Evolutionary conservation across 2,329 filamentous ascomycete species (phyloP).

Genomic region (Emmonsiellopsis sp.): DNA sequence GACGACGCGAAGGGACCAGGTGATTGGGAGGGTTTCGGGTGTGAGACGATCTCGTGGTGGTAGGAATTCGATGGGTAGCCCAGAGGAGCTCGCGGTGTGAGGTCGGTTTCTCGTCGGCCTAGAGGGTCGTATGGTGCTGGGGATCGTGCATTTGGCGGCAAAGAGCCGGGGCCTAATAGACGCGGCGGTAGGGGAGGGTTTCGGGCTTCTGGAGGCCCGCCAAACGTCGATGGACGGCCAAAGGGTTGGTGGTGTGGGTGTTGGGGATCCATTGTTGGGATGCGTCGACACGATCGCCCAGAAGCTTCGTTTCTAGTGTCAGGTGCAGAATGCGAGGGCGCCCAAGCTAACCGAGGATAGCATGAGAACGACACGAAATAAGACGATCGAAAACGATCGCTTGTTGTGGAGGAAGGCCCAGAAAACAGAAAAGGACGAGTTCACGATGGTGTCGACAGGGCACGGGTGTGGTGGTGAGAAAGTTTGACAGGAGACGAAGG

Average conservation of each 20-base stretch:
- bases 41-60: constrained; percentile 11
- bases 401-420: neutral
- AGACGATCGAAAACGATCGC: neutral
- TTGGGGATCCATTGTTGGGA: constrained; percentile 19
- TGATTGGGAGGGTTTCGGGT: constrained; percentile 10
- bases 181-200: constrained; percentile 17
- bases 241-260: constrained; percentile 21
- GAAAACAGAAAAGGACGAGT: neutral
- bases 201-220: constrained; percentile 22
- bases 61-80: constrained; percentile 13
- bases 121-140: constrained; percentile 14
- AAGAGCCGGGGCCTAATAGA: constrained; percentile 13
- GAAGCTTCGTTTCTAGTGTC: neutral
- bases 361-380: neutral
- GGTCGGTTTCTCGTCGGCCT: constrained; percentile 13
- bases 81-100: constrained; percentile 7
- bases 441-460: neutral
- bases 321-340: neutral
- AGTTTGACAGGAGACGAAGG: neutral
- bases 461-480: neutral
- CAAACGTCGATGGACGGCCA: constrained; percentile 24
- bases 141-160: constrained; percentile 15
- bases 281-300: neutral
- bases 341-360: neutral
- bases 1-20: constrained; percentile 15